These are phyloP conservation scores for Aspergillus pseudonomiae DNA, from an alignment of 2,329 filamentous ascomycete species.

Conservation along the genomic window DNA sequence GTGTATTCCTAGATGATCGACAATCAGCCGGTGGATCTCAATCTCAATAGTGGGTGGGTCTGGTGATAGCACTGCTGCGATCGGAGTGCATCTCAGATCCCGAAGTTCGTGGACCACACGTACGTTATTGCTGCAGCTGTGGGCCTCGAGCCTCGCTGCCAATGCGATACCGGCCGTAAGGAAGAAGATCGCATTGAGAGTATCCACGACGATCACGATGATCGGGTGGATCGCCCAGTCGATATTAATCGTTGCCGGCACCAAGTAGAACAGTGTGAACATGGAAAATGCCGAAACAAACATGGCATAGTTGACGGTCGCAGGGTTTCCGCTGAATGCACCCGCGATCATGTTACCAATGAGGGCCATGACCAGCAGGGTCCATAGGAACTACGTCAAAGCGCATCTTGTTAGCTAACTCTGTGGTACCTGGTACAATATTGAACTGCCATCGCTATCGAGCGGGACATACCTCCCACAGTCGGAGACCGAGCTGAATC, in stretches of 20 bases:
- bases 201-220: slow-evolving; percentile 48
- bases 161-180: slow-evolving; percentile 53
- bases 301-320: slow-evolving; percentile 59
- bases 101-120: slow-evolving; percentile 16
- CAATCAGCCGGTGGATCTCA: slow-evolving; percentile 15
- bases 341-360: slow-evolving; percentile 65
- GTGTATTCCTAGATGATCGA: slow-evolving; percentile 40
- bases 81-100: neutral
- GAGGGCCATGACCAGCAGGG: slow-evolving; percentile 63
- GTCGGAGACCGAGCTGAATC: slow-evolving; percentile 35
- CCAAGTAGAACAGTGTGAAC: slow-evolving; percentile 52
- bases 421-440: neutral
- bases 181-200: slow-evolving; percentile 53
- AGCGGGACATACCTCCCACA: slow-evolving; percentile 32
- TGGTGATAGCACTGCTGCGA: neutral
- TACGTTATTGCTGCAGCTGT: slow-evolving; percentile 52
- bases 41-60: slow-evolving; percentile 9
- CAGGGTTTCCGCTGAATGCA: slow-evolving; percentile 55
- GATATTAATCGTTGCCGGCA: slow-evolving; percentile 46
- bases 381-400: slow-evolving; percentile 58
- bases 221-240: slow-evolving; percentile 46
- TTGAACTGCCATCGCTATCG: neutral
- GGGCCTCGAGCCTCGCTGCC: slow-evolving; percentile 48
- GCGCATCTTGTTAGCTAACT: slow-evolving; percentile 7
- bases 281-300: slow-evolving; percentile 52